Conservation (phyloP, 495 filamentous ascomycete genomes). For the Podospora anserina region DNA sequence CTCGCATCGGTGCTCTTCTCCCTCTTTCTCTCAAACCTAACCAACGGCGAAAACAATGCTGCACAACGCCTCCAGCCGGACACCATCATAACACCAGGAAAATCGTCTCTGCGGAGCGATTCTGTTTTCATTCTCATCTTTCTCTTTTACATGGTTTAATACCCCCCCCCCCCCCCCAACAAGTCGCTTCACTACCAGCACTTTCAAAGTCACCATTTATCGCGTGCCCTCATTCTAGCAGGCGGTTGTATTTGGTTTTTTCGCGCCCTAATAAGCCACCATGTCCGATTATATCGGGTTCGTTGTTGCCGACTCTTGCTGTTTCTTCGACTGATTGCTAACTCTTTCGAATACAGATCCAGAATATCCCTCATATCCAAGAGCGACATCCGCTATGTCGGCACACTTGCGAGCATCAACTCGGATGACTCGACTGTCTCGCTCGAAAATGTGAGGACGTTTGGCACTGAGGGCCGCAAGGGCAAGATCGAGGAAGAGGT, state of each 20-base stretch:
- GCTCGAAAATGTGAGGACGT: conserved; percentile 89
- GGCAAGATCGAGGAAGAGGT: conserved; percentile 76
- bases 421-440: conserved; percentile 94
- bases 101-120: conserved; percentile 18
- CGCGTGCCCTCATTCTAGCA: conserved; percentile 1
- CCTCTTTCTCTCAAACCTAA: conserved; percentile 19
- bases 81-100: conserved; percentile 6
- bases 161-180: background rate
- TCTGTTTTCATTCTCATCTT: conserved; percentile 10
- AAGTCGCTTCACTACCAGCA: background rate
- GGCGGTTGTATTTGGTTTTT: conserved; percentile 17
- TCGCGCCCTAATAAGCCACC: conserved; percentile 3
- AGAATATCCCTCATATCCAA: conserved; percentile 90
- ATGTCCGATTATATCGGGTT: conserved; percentile 56
- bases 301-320: conserved; percentile 17
- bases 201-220: background rate
- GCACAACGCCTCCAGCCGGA: conserved; percentile 13
- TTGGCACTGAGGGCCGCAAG: conserved; percentile 86
- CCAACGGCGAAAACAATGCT: conserved; percentile 18
- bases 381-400: conserved; percentile 96
- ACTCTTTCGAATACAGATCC: conserved; percentile 47
- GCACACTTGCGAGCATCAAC: conserved; percentile 95
- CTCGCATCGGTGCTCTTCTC: conserved; percentile 17
- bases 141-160: conserved; percentile 11
- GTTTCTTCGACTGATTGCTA: conserved; percentile 23